Base-by-base conservation (phyloP, 768 basidiomycete genomes). In the Kwoniella bestiolae region DNA sequence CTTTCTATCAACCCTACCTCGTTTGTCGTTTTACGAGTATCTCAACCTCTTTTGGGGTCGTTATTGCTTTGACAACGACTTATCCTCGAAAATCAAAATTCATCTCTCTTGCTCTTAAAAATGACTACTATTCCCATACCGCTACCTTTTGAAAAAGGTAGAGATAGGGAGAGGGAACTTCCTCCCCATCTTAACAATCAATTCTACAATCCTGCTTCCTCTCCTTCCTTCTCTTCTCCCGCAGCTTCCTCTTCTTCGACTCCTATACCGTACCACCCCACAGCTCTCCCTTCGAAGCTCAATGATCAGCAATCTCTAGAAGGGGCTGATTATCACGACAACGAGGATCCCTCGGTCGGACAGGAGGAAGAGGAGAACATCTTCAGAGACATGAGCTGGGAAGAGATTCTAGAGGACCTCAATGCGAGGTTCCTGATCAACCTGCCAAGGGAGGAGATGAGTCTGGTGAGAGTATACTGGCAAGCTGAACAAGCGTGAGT, bases 401-500 rank as follows among this genome's bases (percentile, higher is more conserved):
- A 74, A 21, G 78, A 79, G 35, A 70, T 81, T 4, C 57, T 79
- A 2, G 79, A 81, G 32, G 78, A 81, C 44, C 59, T 80, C 21
- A 79, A 70, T 46, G 73, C 79, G n/a, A 65, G 96, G 56, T 98
- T 98, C 80, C 91, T 99, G 72, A 86, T 98, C 71, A 98, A 98
- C 82, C 87, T 99, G 66, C 95, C 96, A 23, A 89, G 91, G 69
- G 90, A 91, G 78, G 96, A 99, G 83, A 87, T 95, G 61, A 86
- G 87, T 53, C 85, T 95, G 60, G 94, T 96, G 77, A 88, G 96
- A 65, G 88, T 98, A 73, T 97, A 92, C 83, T 99, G 98, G 83
- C 95, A 98, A 83, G 92, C 98, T 66, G 96, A 99, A 82, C 94
- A 98, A 86, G 96, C 95, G 92, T 98, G 79, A 75, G 93, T 85